phyloP scores from a whole-genome alignment of 2,329 filamentous ascomycete species.

The Gremmenia infestans region DNA sequence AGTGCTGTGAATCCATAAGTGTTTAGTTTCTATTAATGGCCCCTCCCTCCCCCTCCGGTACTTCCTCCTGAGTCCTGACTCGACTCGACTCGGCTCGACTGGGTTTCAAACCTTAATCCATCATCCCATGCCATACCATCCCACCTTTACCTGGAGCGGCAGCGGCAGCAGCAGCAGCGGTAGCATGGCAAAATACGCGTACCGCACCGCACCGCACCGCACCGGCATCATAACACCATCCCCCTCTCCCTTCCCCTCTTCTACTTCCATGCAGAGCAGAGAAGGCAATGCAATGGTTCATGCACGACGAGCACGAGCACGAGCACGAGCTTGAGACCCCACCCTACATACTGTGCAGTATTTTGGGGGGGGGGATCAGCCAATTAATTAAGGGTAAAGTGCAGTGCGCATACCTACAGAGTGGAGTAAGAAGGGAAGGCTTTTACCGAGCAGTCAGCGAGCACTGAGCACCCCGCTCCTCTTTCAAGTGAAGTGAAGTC shows the following conservation, averaged over 20 bases:
- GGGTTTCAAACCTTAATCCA: not conserved
- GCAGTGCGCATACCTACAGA: too few species aligned
- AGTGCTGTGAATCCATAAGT: not conserved
- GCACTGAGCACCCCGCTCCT: too few species aligned
- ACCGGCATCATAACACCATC: too few species aligned
- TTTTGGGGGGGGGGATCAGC: not conserved
- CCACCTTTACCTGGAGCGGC: not conserved
- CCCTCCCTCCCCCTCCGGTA: not conserved
- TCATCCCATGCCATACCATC: not conserved
- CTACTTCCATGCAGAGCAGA: too few species aligned
- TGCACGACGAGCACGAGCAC: not conserved
- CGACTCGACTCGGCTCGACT: not conserved
- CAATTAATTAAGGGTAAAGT: too few species aligned
- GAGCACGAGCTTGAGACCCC: not conserved
- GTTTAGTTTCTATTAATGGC: not conserved
- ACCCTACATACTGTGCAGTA: not conserved
- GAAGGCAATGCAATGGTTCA: constrained; percentile 1
- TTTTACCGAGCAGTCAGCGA: too few species aligned
- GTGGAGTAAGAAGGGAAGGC: too few species aligned
- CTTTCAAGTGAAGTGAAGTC: too few species aligned
- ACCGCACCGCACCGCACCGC: not conserved
- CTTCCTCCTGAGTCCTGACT: not conserved
- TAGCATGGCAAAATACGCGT: not conserved
- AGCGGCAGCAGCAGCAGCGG: not conserved
- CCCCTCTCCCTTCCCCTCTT: too few species aligned